Conservation (phyloP, 2,329 filamentous ascomycete species). For the Xylaria sp. region DNA sequence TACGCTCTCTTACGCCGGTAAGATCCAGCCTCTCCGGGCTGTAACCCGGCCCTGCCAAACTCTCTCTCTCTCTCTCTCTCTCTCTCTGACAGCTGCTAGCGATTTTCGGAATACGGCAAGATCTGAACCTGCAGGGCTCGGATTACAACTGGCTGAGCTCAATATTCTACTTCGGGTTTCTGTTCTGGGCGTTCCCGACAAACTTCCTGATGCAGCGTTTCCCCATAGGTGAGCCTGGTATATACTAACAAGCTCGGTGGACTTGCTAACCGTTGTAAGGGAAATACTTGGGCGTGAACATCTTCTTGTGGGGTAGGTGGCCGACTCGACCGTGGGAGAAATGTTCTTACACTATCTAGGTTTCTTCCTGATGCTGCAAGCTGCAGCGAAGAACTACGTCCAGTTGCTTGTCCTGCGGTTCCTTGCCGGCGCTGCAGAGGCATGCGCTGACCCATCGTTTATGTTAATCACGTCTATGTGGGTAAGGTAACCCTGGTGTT, state of each 20-base stretch:
- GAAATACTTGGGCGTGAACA: constrained; percentile 56
- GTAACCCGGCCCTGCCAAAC: neutral
- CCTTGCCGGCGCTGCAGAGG: constrained; percentile 58
- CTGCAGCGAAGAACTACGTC: constrained; percentile 52
- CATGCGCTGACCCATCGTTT: constrained; percentile 57
- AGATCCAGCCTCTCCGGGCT: neutral
- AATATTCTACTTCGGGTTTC: constrained; percentile 59
- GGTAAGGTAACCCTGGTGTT: constrained; percentile 28
- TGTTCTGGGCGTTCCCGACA: constrained; percentile 57
- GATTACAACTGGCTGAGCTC: constrained; percentile 58
- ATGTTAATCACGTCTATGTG: constrained; percentile 64
- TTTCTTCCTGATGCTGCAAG: constrained; percentile 54
- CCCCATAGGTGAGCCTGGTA: constrained; percentile 48
- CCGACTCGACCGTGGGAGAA: neutral
- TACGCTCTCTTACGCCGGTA: constrained; percentile 55
- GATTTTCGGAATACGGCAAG: constrained; percentile 62
- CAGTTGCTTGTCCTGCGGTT: constrained; percentile 54
- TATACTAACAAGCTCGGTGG: neutral
- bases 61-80: too few species aligned
- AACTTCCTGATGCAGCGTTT: constrained; percentile 56
- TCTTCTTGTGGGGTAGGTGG: constrained; percentile 40
- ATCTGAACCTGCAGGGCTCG: constrained; percentile 54
- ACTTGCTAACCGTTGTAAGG: constrained; percentile 40
- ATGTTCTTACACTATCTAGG: constrained; percentile 27
- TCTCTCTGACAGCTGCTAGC: constrained; percentile 31